Conservation (phyloP, 345 rosid genomes). For the Xanthoceras sorbifolium region DNA sequence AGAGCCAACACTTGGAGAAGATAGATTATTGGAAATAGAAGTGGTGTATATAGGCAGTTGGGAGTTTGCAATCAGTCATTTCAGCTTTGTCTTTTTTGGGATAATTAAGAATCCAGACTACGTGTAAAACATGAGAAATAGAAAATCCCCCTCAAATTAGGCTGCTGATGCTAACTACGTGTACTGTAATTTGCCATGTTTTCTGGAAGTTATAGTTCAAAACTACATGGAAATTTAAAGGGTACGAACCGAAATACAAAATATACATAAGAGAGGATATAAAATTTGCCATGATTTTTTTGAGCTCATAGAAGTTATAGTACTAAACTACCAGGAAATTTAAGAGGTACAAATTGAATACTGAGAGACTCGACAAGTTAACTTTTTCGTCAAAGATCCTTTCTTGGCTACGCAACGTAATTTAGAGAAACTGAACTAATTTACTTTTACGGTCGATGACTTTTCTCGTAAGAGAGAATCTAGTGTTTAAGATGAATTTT, state of each 20-base stretch:
- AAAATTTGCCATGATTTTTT: too few species aligned
- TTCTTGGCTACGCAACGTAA: too few species aligned
- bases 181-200: slow-evolving; percentile 8
- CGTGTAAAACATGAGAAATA: slow-evolving; percentile 12
- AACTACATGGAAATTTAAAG: background rate
- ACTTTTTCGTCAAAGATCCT: too few species aligned
- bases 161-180: background rate
- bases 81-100: background rate
- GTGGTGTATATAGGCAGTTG: slow-evolving; percentile 25
- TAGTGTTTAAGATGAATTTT: too few species aligned
- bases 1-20: slow-evolving; percentile 21
- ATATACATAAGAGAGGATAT: background rate
- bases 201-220: background rate
- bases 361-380: background rate
- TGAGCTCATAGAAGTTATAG: too few species aligned
- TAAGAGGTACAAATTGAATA: background rate
- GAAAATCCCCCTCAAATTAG: background rate
- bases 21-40: slow-evolving; percentile 10
- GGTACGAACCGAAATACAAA: background rate
- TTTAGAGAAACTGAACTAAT: too few species aligned
- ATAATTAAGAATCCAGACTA: background rate
- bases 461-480: too few species aligned
- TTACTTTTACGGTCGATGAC: too few species aligned
- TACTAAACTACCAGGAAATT: too few species aligned
- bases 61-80: slow-evolving; percentile 40